Evolutionary conservation across 331 rosid genomes (phyloP), one percentile per base, ranked within the genome.

Genomic region (Dryas integrifolia): DNA sequence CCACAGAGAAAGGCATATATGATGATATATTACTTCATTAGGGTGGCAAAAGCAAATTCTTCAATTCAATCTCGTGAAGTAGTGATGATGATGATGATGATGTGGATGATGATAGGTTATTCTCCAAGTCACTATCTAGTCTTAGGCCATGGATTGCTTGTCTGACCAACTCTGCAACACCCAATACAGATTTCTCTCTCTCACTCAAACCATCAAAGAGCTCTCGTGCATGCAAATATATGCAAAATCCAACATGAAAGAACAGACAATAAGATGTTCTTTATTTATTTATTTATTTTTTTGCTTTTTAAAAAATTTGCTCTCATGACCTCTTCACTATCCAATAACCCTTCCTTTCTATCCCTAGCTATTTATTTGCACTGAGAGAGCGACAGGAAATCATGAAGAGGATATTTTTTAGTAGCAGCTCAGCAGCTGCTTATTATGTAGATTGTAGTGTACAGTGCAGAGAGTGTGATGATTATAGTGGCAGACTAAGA

Each of bases 51-150:
- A 30, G 35, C 35, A 30, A 30, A 30, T 30, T 30, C 35, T 30
- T 30, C 35, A 30, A 35, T 60, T 60, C 84, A 70, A 69, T 85
- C 89, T 85, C 80, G 87, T 86, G 92, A 87, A 86, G 83, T 79
- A 80, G 77, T 74, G 82, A 80, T 74, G 65, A 72, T 61, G 83
- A 59, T 6, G 72, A 72, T 61, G 80, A 65, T 65, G 72, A 38
- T 64, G 35, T 30, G 35, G 84, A 80, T 81, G 86, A 72, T 82
- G 87, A 73, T 79, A 81, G 79, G 74, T 88, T 88, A 80, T 85
- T 80, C 85, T 87, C 80, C 70, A 81, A 56, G 92, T 88, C 93
- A 77, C 92, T 90, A 75, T 87, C 96, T 77, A 26, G 40, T 47
- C 57, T 82, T 82, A 84, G 76, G 77, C 83, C 85, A 82, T 79